Conservation (phyloP, 2,329 filamentous ascomycete species). For the Elsinoe necatrix region DNA sequence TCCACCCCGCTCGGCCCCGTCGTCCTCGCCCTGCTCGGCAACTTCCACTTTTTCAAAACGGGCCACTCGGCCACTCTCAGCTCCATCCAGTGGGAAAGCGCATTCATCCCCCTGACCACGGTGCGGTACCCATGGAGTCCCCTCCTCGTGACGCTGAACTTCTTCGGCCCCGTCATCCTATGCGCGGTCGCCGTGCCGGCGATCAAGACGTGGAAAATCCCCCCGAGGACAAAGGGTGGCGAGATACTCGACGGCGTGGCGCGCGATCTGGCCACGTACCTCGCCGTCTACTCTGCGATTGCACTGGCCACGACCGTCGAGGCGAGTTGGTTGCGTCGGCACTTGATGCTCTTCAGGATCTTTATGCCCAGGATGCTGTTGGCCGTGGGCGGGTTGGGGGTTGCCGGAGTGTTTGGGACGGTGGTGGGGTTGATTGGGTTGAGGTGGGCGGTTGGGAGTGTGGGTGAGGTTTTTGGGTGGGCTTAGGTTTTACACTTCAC, state of each 20-base stretch:
- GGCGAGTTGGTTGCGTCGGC: slow-evolving; percentile 77
- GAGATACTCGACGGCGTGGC: slow-evolving; percentile 58
- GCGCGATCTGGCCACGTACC: slow-evolving; percentile 63
- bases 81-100: slow-evolving; percentile 91
- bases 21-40: slow-evolving; percentile 77
- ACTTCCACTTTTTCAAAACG: slow-evolving; percentile 95
- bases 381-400: slow-evolving; percentile 59
- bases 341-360: slow-evolving; percentile 94
- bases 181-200: slow-evolving; percentile 73
- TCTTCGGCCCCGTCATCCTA: slow-evolving; percentile 80
- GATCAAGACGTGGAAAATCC: slow-evolving; percentile 79
- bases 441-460: slow-evolving; percentile 66
- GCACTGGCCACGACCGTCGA: slow-evolving; percentile 81
- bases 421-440: slow-evolving; percentile 64
- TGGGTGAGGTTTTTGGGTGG: slow-evolving; percentile 85
- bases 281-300: slow-evolving; percentile 75
- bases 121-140: slow-evolving; percentile 87
- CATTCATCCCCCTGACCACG: slow-evolving; percentile 77
- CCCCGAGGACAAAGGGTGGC: slow-evolving; percentile 52
- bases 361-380: slow-evolving; percentile 89
- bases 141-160: slow-evolving; percentile 72
- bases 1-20: slow-evolving; percentile 71
- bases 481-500: too few relatives aligned
- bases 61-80: slow-evolving; percentile 84
- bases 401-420: slow-evolving; percentile 69